Evolutionary conservation across 2,329 filamentous ascomycete genomes (phyloP).

Genomic region (Cercospora citrullina): DNA sequence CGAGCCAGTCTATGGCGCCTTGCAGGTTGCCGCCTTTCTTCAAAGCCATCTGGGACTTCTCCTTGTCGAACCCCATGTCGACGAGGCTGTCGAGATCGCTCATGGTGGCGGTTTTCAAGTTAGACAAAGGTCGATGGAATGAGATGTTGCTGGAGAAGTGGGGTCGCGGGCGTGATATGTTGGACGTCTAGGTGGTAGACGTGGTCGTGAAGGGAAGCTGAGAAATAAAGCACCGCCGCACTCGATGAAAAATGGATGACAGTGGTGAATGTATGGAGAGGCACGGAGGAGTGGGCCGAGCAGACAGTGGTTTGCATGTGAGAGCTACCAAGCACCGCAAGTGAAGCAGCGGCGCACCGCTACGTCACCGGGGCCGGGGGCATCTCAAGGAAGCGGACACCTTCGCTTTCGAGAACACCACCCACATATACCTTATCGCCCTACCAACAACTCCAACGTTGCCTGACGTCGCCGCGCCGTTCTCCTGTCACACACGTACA

Average conservation of each 20-base stretch:
- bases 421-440: not conserved
- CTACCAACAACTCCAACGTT: not conserved
- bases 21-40: constrained; percentile 78
- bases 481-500: constrained; percentile 4
- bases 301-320: not conserved
- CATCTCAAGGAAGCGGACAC: not conserved
- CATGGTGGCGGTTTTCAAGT: constrained; percentile 38
- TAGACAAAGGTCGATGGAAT: constrained; percentile 17
- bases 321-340: not conserved
- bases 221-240: not conserved
- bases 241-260: not conserved
- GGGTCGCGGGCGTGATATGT: not conserved
- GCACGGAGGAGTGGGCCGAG: not conserved
- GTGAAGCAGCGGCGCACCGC: not conserved
- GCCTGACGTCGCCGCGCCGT: not conserved
- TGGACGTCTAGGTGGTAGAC: not conserved
- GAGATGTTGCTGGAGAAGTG: not conserved
- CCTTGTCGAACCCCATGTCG: constrained; percentile 77
- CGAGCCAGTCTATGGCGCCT: constrained; percentile 90
- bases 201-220: not conserved
- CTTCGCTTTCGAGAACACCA: not conserved
- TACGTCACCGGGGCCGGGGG: not conserved
- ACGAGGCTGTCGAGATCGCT: constrained; percentile 62
- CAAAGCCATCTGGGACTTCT: constrained; percentile 78
- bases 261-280: not conserved